Evolutionary conservation across 768 basidiomycete species (phyloP).

Genomic region (Daedaleopsis sinensis): DNA sequence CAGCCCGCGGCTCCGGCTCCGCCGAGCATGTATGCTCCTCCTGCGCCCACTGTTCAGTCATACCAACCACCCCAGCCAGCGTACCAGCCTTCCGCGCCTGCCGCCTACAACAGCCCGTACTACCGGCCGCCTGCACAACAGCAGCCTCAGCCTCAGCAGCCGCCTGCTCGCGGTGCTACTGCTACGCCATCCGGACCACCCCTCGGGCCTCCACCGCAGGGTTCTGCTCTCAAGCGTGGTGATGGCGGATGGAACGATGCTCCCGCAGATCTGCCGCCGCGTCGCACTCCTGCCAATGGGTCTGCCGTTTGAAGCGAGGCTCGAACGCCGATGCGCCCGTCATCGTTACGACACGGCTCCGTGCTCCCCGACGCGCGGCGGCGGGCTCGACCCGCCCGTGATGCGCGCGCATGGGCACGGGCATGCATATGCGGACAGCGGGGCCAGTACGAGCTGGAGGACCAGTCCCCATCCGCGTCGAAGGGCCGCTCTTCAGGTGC

Average conservation of each 20-base stretch:
- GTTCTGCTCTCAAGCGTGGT: conserved; percentile 42
- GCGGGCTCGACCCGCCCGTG: too few species aligned
- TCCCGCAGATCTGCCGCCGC: conserved; percentile 52
- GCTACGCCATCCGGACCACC: conserved; percentile 40
- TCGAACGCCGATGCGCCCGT: too few species aligned
- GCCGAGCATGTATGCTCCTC: conserved; percentile 24
- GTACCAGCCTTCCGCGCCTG: conserved; percentile 17
- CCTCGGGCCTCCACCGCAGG: conserved; percentile 50
- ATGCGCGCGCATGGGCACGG: too few species aligned
- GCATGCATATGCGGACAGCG: too few species aligned
- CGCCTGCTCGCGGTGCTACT: conserved; percentile 45
- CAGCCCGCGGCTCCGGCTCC: conserved; percentile 19
- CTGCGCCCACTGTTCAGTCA: conserved; percentile 15
- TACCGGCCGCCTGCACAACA: conserved; percentile 38
- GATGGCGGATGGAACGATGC: conserved; percentile 94
- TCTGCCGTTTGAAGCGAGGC: too few species aligned
- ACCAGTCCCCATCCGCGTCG: too few species aligned
- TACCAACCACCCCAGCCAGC: too few species aligned
- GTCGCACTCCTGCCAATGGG: conserved; percentile 56
- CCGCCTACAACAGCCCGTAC: conserved; percentile 31
- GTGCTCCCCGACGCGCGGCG: too few species aligned
- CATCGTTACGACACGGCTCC: too few species aligned
- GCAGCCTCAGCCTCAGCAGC: conserved; percentile 20
- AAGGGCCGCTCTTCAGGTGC: too few species aligned
- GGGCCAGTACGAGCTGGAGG: too few species aligned